Conservation (phyloP, 768 basidiomycete species). For the Xerocomellus intermedius region DNA sequence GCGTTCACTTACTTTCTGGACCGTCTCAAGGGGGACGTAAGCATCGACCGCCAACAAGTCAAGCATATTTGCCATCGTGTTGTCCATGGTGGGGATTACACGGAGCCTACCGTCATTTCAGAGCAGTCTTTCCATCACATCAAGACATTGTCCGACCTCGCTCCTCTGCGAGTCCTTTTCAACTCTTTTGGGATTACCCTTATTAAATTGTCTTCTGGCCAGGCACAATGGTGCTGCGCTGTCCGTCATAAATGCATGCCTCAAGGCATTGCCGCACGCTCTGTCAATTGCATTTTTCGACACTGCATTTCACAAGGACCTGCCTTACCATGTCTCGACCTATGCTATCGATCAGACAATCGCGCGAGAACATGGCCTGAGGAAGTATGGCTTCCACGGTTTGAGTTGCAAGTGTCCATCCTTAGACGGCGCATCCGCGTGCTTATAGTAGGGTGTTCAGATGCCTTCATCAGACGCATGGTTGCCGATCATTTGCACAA, state of each 20-base stretch:
- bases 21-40: conserved; percentile 40
- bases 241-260: conserved; percentile 58
- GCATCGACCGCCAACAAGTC: conserved; percentile 45
- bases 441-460: conserved; percentile 32
- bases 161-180: conserved; percentile 61
- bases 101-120: conserved; percentile 66
- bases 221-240: conserved; percentile 66
- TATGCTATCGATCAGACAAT: conserved; percentile 73
- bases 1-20: conserved; percentile 64
- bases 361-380: conserved; percentile 63
- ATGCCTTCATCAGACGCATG: conserved; percentile 64
- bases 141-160: conserved; percentile 71
- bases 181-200: neutral
- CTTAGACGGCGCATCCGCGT: neutral
- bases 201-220: neutral
- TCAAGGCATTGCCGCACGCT: conserved; percentile 61
- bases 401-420: conserved; percentile 53
- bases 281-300: conserved; percentile 85
- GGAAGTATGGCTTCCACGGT: conserved; percentile 93
- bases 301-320: conserved; percentile 76
- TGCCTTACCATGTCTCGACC: conserved; percentile 73
- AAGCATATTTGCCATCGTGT: conserved; percentile 69
- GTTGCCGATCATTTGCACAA: conserved; percentile 61
- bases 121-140: conserved; percentile 71
- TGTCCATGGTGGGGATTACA: conserved; percentile 84